phyloP scores from a whole-genome alignment of 2,329 filamentous ascomycete genomes.

The Curvularia sp. region DNA sequence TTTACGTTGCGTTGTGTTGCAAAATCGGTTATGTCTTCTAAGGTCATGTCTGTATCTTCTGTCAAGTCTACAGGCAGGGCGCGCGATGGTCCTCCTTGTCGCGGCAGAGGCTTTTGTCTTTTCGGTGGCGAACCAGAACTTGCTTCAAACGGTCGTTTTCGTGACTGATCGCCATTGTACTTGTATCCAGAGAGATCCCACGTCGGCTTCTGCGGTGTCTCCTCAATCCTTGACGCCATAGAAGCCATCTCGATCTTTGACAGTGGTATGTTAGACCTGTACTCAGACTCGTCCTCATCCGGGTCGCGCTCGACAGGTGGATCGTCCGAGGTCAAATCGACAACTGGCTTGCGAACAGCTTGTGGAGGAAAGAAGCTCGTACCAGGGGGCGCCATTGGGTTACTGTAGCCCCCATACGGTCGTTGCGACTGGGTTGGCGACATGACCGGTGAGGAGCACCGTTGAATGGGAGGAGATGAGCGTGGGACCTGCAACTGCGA shows the following conservation, averaged over 20 bases:
- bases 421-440: conserved; percentile 68
- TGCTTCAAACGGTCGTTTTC: conserved; percentile 40
- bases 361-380: conserved; percentile 66
- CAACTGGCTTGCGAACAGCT: conserved; percentile 49
- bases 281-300: conserved; percentile 50
- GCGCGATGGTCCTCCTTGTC: conserved; percentile 43
- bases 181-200: conserved; percentile 38
- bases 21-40: conserved; percentile 54
- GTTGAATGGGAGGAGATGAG: conserved; percentile 73
- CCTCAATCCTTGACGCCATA: conserved; percentile 36
- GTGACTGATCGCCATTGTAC: conserved; percentile 30
- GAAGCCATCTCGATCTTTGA: conserved; percentile 58
- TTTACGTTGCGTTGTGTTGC: conserved; percentile 59
- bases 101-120: conserved; percentile 32
- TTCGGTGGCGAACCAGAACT: conserved; percentile 31
- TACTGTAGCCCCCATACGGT: conserved; percentile 66
- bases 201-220: conserved; percentile 44
- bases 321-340: conserved; percentile 56
- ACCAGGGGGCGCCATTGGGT: conserved; percentile 77
- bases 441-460: conserved; percentile 50
- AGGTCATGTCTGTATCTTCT: conserved; percentile 23
- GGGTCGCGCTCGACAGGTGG: conserved; percentile 57
- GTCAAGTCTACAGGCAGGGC: conserved; percentile 44
- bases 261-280: conserved; percentile 65
- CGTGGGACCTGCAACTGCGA: conserved; percentile 78